Evolutionary conservation across 2,329 filamentous ascomycete species (phyloP), one percentile per base, ranked within the genome.

Genomic region (Neonectria hederae): DNA sequence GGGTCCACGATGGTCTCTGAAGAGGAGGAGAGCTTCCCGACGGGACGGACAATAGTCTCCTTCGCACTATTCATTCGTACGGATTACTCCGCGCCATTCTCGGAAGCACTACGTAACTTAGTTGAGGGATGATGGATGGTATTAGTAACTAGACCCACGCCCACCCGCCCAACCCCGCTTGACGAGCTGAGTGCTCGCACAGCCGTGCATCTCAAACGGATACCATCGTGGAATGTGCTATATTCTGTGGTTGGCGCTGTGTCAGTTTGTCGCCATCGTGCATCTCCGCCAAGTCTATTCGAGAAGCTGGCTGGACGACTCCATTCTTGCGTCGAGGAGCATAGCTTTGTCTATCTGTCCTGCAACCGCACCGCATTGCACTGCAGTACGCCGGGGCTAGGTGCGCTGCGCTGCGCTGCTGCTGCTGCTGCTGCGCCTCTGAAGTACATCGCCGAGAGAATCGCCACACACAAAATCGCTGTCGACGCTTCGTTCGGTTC

Each of bases 111-210:
- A 38, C 35, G 5, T 17, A n/a, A 13, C 11, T 6, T 38, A 17
- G 2, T 7, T 42, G 11, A 35, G 48, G 28, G 48, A 51, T 51
- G 38, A 40, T 19, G 38, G n/a, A 38, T 42, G 9, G 38, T 42
- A 42, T 42, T n/a, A 32, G n/a, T 21, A n/a, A 51, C 48, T 51
- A 51, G 48, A 8, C n/a, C 28, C 48, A 51, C 48, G 26, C 48
- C 48, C 28, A 14, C n/a, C n/a, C 17, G 10, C 11, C n/a, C 26
- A 51, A 51, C 48, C 48, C 48, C 48, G 28, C 48, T 32, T 32
- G 28, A 2, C 10, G 22, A 48, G 38, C 13, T 46, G 43, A 46
- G 17, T 30, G 26, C 6, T 28, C 10, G 45, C 46, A 30, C 24
- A 49, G n/a, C 28, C 48, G 21, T 14, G 19, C 11, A 51, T 35